Conservation (phyloP, 1,284 basidiomycete genomes). For the Ustilago shanxiensis region DNA sequence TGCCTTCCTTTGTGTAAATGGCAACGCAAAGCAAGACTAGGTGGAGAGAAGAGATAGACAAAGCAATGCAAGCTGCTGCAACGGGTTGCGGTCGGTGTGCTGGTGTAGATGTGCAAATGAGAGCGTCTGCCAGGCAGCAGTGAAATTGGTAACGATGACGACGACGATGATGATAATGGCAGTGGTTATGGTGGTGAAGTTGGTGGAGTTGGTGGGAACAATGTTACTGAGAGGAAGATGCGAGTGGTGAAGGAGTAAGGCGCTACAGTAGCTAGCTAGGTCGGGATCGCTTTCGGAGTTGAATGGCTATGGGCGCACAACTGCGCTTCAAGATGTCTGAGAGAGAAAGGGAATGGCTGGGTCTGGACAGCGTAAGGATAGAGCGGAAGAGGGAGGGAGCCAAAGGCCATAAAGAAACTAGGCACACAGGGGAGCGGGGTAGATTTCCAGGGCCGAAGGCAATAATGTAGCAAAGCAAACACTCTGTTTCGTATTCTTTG, state of each 20-base stretch:
- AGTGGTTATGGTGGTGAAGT: background rate
- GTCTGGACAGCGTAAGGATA: slow-evolving; percentile 1
- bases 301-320: background rate
- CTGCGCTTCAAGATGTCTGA: background rate
- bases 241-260: background rate
- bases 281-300: slow-evolving; percentile 1
- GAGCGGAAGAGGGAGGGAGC: background rate
- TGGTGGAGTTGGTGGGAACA: too few species aligned
- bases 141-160: too few species aligned
- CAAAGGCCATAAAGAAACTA: background rate
- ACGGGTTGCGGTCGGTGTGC: too few species aligned
- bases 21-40: too few species aligned
- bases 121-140: too few species aligned
- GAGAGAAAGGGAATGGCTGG: slow-evolving; percentile 1
- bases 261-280: background rate
- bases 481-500: background rate
- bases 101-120: background rate
- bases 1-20: too few species aligned
- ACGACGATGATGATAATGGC: background rate
- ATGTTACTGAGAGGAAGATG: background rate
- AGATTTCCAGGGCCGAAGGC: too few species aligned
- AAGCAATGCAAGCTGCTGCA: too few species aligned
- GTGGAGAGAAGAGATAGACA: too few species aligned
- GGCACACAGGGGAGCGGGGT: background rate
- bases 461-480: background rate